Evolutionary conservation across 768 basidiomycete genomes (phyloP).

Genomic region (Asterophora lycoperdoides): DNA sequence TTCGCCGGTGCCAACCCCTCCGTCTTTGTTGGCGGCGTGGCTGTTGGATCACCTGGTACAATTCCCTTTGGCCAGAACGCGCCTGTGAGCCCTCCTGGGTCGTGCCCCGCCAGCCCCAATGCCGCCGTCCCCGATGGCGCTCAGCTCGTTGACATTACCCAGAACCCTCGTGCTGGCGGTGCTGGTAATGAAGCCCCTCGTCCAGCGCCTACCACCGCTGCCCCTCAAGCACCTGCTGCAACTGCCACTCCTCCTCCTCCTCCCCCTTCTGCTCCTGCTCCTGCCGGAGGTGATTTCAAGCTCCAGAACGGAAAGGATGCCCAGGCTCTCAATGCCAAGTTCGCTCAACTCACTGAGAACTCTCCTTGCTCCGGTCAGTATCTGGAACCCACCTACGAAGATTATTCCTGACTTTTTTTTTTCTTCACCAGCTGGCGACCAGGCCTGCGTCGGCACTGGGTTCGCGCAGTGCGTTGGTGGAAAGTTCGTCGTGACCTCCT

Average conservation of each 20-base stretch:
- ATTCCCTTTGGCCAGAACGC: conserved; percentile 46
- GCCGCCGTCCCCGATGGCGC: conserved; percentile 48
- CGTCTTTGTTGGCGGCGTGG: conserved; percentile 41
- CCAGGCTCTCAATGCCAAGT: conserved; percentile 48
- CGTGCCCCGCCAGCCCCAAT: conserved; percentile 44
- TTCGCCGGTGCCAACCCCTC: conserved; percentile 42
- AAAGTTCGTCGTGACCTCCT: conserved; percentile 37
- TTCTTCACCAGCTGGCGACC: conserved; percentile 29
- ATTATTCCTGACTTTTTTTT: conserved; percentile 19
- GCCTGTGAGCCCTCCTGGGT: conserved; percentile 41
- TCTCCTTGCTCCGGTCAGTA: conserved; percentile 41
- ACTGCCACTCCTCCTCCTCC: conserved; percentile 13
- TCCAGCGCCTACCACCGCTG: conserved; percentile 8
- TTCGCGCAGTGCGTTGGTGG: conserved; percentile 54
- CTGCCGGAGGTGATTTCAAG: conserved; percentile 27
- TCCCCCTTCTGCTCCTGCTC: conserved; percentile 14
- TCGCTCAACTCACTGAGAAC: conserved; percentile 38
- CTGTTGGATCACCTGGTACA: conserved; percentile 43
- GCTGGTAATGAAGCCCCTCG: conserved; percentile 5
- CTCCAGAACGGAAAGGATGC: conserved; percentile 47
- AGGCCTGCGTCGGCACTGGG: conserved; percentile 39
- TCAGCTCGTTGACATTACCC: conserved; percentile 35
- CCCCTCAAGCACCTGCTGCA: conserved; percentile 8
- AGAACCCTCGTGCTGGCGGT: conserved; percentile 29
- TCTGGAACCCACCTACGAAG: neutral